phyloP scores from a whole-genome alignment of 2,329 filamentous ascomycete genomes.

The Parasarocladium wereldwijsianum region DNA sequence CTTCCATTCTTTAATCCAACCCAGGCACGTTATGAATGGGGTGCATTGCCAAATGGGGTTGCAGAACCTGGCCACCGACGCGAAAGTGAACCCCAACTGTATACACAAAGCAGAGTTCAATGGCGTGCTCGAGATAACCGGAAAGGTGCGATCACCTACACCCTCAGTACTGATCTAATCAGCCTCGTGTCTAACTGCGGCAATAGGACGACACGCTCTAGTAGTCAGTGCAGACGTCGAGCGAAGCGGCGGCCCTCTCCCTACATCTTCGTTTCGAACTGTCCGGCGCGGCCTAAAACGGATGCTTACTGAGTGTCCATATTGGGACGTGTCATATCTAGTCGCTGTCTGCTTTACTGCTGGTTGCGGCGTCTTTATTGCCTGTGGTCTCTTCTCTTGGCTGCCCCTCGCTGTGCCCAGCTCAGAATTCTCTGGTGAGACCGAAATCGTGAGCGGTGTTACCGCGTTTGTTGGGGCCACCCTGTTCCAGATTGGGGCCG shows the following conservation, averaged over 20 bases:
- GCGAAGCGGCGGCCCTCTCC: background rate
- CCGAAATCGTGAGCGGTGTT: constrained; percentile 23
- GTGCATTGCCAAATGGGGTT: too few relatives aligned
- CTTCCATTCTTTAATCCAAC: constrained; percentile 4
- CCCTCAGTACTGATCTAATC: background rate
- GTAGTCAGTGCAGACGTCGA: background rate
- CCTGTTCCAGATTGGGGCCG: constrained; percentile 41
- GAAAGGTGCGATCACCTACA: constrained; percentile 1
- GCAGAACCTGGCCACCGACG: too few relatives aligned
- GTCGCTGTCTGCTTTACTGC: constrained; percentile 10
- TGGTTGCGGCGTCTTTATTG: constrained; percentile 10
- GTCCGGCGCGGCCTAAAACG: constrained; percentile 7
- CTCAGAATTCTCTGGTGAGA: background rate
- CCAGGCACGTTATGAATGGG: background rate
- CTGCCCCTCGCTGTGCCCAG: constrained; percentile 38
- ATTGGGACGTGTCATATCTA: constrained; percentile 11
- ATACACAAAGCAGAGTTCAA: background rate
- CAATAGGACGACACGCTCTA: background rate
- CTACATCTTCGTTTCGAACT: background rate
- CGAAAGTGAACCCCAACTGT: background rate
- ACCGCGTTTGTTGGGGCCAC: constrained; percentile 45
- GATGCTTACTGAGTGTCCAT: constrained; percentile 10
- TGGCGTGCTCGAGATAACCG: constrained; percentile 4
- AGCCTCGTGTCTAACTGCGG: background rate
- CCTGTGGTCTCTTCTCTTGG: constrained; percentile 36